Evolutionary conservation across 2,329 filamentous ascomycete genomes (phyloP), one percentile per base, ranked within the genome.

Genomic region (Paraphaeosphaeria sporulosa): DNA sequence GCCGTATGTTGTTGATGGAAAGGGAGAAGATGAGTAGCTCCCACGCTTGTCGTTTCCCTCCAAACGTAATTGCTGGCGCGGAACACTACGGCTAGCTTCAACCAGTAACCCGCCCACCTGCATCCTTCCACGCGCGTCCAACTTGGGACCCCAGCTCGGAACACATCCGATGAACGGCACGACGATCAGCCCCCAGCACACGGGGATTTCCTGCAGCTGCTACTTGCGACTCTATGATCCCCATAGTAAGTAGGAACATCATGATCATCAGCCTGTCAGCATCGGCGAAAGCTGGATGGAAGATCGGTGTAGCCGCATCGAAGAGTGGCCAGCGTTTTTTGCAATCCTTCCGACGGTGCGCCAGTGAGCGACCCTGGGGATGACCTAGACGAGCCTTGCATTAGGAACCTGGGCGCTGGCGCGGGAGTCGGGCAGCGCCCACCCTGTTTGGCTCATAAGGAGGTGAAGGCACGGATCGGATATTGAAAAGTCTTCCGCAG

Each of bases 261-360:
- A 25, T 19, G 19, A 19, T 51, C 12, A 15, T n/a, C 17, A 44
- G 9, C 38, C 50, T 43, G 36, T 43, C 50, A 42, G 32, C 42
- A 43, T 49, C 44, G 44, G 44, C 43, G 43, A 49, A 23, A 21
- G 23, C 32, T n/a, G 23, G 21, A 19, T 8, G 50, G 42, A 27
- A 43, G n/a, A 4, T 27, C 17, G 27, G 17, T 34, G 27, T 25
- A 54, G 50, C 50, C 50, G 36, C 17, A 23, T 42, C 10, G 36
- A 8, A 36, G 27, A 27, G 27, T 44, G 21, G 23, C 15, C 40
- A 43, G 34, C 51, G 51, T 40, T 46, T 46, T 17, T 40, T 21
- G 51, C 51, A 54, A 54, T 54, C 51, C 51, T 54, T 54, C 51
- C 51, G 51, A 30, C 51, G 21, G 4, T n/a, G 51, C 23, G n/a